phyloP scores from a whole-genome alignment of 805 yeast species.

The Isabelozyma heimii region DNA sequence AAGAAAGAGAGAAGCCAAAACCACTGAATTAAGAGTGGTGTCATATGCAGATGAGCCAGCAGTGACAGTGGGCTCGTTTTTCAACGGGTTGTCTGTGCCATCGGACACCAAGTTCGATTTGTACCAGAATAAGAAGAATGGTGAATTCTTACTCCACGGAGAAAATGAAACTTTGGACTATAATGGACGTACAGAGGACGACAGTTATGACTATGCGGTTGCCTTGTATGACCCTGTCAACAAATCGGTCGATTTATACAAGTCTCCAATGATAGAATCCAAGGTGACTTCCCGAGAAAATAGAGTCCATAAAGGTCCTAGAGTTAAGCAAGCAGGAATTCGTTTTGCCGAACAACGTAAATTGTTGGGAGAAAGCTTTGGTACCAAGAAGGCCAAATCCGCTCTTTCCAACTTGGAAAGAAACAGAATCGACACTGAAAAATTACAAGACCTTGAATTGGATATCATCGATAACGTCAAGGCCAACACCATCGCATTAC shows the following conservation, averaged over 20 bases:
- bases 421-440: slow-evolving; percentile 83
- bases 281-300: slow-evolving; percentile 61
- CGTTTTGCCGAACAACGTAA: slow-evolving; percentile 63
- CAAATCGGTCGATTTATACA: slow-evolving; percentile 61
- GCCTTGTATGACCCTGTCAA: slow-evolving; percentile 75
- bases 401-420: slow-evolving; percentile 78
- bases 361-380: slow-evolving; percentile 91
- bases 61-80: slow-evolving; percentile 65
- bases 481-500: slow-evolving; percentile 67
- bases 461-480: slow-evolving; percentile 82
- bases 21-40: slow-evolving; percentile 40
- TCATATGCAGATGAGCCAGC: slow-evolving; percentile 43
- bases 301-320: slow-evolving; percentile 59
- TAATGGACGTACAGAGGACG: slow-evolving; percentile 50
- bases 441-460: slow-evolving; percentile 67
- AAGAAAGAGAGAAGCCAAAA: slow-evolving; percentile 34
- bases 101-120: slow-evolving; percentile 58
- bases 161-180: slow-evolving; percentile 72
- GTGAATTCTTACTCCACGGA: slow-evolving; percentile 64
- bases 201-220: slow-evolving; percentile 56
- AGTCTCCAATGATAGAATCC: slow-evolving; percentile 59
- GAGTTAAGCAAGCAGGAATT: slow-evolving; percentile 54
- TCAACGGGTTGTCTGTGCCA: slow-evolving; percentile 72
- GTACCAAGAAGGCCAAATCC: slow-evolving; percentile 94
- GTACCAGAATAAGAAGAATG: slow-evolving; percentile 46